Percentiles rank a stretch among this genome's conserved stretches.
Evolutionary conservation across 768 basidiomycete species (phyloP).

Genomic region (Lactifluus hygrophoroides): DNA sequence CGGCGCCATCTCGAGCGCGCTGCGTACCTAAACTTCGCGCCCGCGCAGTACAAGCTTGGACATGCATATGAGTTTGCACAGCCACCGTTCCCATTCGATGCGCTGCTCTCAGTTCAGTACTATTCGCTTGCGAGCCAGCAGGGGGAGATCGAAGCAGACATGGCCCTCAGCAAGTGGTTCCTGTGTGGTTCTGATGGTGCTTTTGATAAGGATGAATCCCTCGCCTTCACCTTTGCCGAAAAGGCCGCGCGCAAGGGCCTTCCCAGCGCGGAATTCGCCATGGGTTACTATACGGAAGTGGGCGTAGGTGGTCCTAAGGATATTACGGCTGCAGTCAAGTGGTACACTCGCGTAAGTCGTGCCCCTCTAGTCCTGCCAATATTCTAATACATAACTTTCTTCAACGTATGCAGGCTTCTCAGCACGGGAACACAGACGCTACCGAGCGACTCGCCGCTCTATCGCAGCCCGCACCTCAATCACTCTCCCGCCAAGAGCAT

Average conservation of each 20-base stretch:
- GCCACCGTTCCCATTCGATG: conserved; percentile 79
- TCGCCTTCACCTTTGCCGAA: conserved; percentile 85
- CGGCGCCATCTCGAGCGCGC: conserved; percentile 73
- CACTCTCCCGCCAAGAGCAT: conserved; percentile 74
- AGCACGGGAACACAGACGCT: conserved; percentile 79
- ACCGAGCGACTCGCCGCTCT: conserved; percentile 62
- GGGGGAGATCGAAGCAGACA: conserved; percentile 88
- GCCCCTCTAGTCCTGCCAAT: neutral
- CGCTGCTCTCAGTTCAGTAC: conserved; percentile 84
- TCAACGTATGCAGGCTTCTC: conserved; percentile 44
- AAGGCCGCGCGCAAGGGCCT: conserved; percentile 73
- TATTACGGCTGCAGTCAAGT: conserved; percentile 54
- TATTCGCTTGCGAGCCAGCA: conserved; percentile 77
- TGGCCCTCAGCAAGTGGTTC: conserved; percentile 98
- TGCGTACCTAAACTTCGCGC: conserved; percentile 76
- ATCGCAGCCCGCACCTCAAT: conserved; percentile 46
- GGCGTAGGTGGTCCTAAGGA: conserved; percentile 73
- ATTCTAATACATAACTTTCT: neutral
- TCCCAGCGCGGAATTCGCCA: conserved; percentile 83
- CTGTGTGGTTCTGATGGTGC: conserved; percentile 70
- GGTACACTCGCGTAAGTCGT: conserved; percentile 60
- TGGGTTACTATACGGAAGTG: conserved; percentile 93
- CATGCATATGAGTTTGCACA: conserved; percentile 88
- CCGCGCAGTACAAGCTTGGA: conserved; percentile 89
- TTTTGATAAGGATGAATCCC: conserved; percentile 80